Base-by-base conservation (phyloP, 208 protist species). In the Trichomonas gallinae region DNA sequence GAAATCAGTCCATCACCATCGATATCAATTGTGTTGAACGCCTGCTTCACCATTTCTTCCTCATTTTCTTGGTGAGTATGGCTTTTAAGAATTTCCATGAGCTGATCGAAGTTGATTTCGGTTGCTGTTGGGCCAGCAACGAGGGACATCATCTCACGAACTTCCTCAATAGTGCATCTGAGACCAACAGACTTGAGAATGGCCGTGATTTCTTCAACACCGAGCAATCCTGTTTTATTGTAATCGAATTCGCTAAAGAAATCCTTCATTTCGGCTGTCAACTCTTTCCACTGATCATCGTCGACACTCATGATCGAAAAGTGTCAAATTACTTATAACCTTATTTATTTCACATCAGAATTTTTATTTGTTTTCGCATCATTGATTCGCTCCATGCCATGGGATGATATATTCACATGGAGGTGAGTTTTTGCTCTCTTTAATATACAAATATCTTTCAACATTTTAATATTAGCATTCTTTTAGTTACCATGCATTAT, bases 21-120 rank as follows among this genome's bases (percentile, higher is more conserved):
- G 46, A 93, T 40, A 38, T 93, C 87, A 42, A 93, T 93, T 58
- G 87, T 51, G n/a, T 34, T 44, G 31, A 93, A 93, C 13, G 87
- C 87, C 51, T 93, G 87, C 13, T 44, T 42, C 15, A 93, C 44
- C 17, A 44, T 93, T 93, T 93, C 87, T 38, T 93, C 87, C 46
- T 93, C 87, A 36, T 93, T 44, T 93, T 93, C 87, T 51, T 93
- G 87, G 46, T 93, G 87, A 2, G 87, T 93, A 38, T 93, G 87
- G 31, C 17, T 34, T 38, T 93, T 48, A n/a, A 93, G 44, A 38
- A 93, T 93, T 48, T 93, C 4, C 87, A 93, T 93, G 3, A 93
- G 31, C 31, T 93, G 23, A 9, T 93, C 87, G 31, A 93, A 93
- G 21, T 48, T 26, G 31, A 93, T 93, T 93, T 42, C 26, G 17